These are phyloP conservation scores for Citrullus mucosospermus DNA, from an alignment of 306 rosid species.

Conservation along the genomic window DNA sequence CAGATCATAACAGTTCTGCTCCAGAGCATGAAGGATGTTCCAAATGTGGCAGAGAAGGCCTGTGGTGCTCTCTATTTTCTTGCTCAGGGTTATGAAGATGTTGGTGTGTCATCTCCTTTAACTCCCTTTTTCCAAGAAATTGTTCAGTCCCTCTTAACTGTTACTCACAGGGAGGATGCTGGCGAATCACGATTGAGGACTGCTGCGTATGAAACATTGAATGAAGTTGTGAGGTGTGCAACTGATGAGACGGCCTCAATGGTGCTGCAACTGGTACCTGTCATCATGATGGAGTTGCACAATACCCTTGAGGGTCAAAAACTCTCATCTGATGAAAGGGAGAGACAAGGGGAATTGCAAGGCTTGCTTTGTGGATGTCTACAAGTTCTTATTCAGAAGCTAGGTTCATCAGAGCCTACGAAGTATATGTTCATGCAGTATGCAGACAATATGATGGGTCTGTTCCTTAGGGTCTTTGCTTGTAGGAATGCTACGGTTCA, in stretches of 20 bases:
- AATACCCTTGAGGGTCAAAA: conserved; percentile 66
- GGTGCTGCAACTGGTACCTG: conserved; percentile 66
- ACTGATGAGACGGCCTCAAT: conserved; percentile 74
- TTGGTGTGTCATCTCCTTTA: conserved; percentile 47
- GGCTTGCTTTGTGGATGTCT: conserved; percentile 97
- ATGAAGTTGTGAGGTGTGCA: conserved; percentile 91
- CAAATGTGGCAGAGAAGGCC: conserved; percentile 97
- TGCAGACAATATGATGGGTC: conserved; percentile 83
- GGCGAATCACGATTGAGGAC: conserved; percentile 88
- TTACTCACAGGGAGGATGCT: conserved; percentile 78
- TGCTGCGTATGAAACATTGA: conserved; percentile 84
- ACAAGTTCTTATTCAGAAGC: conserved; percentile 87
- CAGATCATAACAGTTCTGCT: conserved; percentile 70
- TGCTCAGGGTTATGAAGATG: conserved; percentile 89
- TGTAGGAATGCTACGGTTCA: conserved; percentile 92
- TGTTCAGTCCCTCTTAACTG: conserved; percentile 62
- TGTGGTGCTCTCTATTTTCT: conserved; percentile 90
- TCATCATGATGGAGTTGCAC: conserved; percentile 73
- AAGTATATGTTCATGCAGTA: conserved; percentile 59
- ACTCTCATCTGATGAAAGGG: conserved; percentile 60
- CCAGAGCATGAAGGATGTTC: conserved; percentile 86
- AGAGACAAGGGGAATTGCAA: conserved; percentile 71
- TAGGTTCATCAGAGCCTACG: conserved; percentile 69
- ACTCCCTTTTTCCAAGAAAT: conserved; percentile 75
- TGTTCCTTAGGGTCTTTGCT: conserved; percentile 78